These are phyloP conservation scores for Aspergillus funiculosus DNA, from an alignment of 495 filamentous ascomycete genomes.

Conservation along the genomic window DNA sequence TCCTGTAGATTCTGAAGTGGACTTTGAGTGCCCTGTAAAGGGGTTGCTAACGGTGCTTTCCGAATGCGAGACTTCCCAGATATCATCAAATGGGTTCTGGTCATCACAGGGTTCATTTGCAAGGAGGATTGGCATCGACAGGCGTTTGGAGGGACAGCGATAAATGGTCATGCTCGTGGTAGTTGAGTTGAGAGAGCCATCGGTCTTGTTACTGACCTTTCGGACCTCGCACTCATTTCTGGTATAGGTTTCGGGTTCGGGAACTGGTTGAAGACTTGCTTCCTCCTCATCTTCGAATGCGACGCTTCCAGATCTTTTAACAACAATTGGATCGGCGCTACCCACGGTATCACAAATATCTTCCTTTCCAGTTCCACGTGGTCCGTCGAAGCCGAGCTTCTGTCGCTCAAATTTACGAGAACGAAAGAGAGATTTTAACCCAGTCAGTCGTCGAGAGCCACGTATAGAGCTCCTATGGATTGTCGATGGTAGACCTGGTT, in stretches of 20 bases:
- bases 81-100: slow-evolving; percentile 18
- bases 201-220: slow-evolving; percentile 27
- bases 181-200: slow-evolving; percentile 27
- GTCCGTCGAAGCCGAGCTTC: not conserved
- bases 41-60: slow-evolving; percentile 21
- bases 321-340: not conserved
- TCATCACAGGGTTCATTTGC: slow-evolving; percentile 4
- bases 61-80: slow-evolving; percentile 7
- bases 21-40: slow-evolving; percentile 19
- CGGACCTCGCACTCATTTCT: slow-evolving; percentile 14
- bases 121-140: slow-evolving; percentile 19
- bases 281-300: too few relatives aligned
- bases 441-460: slow-evolving; percentile 14
- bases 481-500: not conserved
- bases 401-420: slow-evolving; percentile 10
- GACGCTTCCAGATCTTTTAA: too few relatives aligned
- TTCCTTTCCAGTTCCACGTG: not conserved
- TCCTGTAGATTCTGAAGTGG: slow-evolving; percentile 7
- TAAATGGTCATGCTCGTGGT: slow-evolving; percentile 28
- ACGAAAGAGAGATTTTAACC: slow-evolving; percentile 18
- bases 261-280: not conserved
- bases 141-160: slow-evolving; percentile 25
- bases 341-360: not conserved
- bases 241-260: not conserved
- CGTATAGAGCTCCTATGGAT: slow-evolving; percentile 2